Evolutionary conservation across 2,329 filamentous ascomycete genomes (phyloP), one percentile per base, ranked within the genome.

Genomic region (Pseudogymnoascus sp.): DNA sequence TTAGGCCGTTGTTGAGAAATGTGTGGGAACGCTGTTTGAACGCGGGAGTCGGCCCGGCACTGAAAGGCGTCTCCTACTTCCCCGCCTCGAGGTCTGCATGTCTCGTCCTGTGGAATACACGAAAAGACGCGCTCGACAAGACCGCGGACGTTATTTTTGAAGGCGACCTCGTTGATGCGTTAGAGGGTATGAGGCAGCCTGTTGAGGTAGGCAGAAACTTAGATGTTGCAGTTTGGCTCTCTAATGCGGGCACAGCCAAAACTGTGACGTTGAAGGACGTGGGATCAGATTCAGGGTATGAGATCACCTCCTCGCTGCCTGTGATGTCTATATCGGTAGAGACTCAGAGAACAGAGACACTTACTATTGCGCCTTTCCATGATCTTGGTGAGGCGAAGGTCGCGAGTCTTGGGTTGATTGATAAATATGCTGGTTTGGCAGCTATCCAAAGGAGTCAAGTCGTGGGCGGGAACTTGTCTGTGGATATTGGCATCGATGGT

Each of bases 391-490:
- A 30, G 28, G 33, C 22, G 7, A 60, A 36, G 36, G 39, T 62
- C 55, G 61, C 61, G 14, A 38, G 36, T 36, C 61, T 62, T n/a
- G 61, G 61, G 30, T 60, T 62, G 23, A 59, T 60, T 38, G 61
- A 62, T 33, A 62, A 62, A 60, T 62, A 62, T 62, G 61, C 61
- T 35, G 61, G 49, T n/a, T 52, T 62, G 9, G 61, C 49, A 25
- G 61, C 61, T 59, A 42, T 62, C 23, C 60, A 23, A 33, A 25
- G 35, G 35, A 36, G 35, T n/a, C 9, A 36, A 36, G 35, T 36
- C 35, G 35, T 36, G 35, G 12, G 35, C 35, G 35, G 35, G 14
- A 36, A n/a, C 11, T 36, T 36, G 35, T 36, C 35, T 36, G 35
- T 36, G 35, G 35, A 36, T 36, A 12, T 36, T 36, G 14, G 35